A percentile compares a stretch with the other conserved stretches of the same genome.
Conservation (phyloP, 306 rosid genomes). For the Glycine tomentella region DNA sequence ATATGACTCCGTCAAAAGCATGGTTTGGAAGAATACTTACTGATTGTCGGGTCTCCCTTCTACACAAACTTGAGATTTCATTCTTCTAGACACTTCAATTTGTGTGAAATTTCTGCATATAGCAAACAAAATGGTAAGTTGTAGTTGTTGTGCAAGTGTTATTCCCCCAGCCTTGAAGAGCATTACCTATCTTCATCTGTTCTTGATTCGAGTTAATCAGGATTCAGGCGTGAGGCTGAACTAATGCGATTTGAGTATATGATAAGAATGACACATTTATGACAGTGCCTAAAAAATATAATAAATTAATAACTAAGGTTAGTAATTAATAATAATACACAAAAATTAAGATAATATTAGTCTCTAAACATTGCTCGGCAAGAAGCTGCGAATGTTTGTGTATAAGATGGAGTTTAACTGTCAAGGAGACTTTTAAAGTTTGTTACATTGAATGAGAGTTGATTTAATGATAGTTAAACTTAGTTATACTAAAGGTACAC, state of each 20-base stretch:
- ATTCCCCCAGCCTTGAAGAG: neutral
- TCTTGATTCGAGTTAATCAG: neutral
- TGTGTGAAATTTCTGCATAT: neutral
- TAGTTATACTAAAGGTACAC: too few relatives aligned
- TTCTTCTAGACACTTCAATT: neutral
- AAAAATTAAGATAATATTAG: neutral
- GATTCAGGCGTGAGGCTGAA: neutral
- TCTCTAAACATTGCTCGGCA: neutral
- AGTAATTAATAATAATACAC: too few relatives aligned
- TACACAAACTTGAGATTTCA: too few relatives aligned
- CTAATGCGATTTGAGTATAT: neutral
- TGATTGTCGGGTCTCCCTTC: too few relatives aligned
- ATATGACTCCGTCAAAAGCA: neutral
- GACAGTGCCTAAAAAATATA: neutral
- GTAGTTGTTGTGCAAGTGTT: neutral
- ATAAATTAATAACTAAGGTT: too few relatives aligned
- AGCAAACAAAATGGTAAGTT: neutral
- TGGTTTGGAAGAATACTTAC: too few relatives aligned
- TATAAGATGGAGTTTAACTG: neutral
- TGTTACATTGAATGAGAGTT: neutral
- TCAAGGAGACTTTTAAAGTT: neutral
- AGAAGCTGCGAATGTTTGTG: neutral
- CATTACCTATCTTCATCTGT: neutral
- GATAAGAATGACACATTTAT: neutral
- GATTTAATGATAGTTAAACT: neutral